phyloP scores from a whole-genome alignment of 306 rosid genomes.

The Gleditsia sinensis region DNA sequence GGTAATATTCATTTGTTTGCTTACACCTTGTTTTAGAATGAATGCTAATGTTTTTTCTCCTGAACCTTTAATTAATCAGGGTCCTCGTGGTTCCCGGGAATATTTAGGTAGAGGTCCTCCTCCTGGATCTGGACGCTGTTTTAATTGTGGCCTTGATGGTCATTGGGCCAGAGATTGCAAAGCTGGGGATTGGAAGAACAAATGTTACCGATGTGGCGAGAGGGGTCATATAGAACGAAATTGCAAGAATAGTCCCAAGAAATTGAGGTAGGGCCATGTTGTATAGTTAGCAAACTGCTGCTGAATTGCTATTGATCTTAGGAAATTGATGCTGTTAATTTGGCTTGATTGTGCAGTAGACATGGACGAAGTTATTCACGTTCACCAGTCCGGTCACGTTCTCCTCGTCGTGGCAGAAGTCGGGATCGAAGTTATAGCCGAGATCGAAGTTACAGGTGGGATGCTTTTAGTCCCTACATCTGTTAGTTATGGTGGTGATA shows the following conservation, averaged over 20 bases:
- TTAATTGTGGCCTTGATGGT: constrained; percentile 85
- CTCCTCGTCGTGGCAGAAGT: constrained; percentile 60
- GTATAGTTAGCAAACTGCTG: not conserved
- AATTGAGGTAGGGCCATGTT: constrained; percentile 49
- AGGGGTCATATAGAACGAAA: constrained; percentile 82
- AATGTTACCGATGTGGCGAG: constrained; percentile 89
- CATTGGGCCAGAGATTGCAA: constrained; percentile 93
- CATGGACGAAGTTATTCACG: constrained; percentile 57
- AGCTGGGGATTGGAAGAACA: constrained; percentile 93
- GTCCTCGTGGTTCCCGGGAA: constrained; percentile 80
- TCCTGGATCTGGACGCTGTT: constrained; percentile 93
- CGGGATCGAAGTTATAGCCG: constrained; percentile 60
- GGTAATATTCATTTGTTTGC: not conserved
- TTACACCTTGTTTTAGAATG: not conserved
- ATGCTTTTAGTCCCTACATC: not conserved
- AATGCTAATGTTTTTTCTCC: not conserved
- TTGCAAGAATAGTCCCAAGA: constrained; percentile 82
- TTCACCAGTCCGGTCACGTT: constrained; percentile 47
- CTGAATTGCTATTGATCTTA: not conserved
- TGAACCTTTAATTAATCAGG: constrained; percentile 41
- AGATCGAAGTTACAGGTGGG: constrained; percentile 62
- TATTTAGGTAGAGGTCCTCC: constrained; percentile 78
- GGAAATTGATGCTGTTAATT: not conserved
- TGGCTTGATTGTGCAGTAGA: constrained; percentile 31
- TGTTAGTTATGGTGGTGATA: not conserved